Evolutionary conservation across 805 yeast genomes (phyloP).

Genomic region (Pachysolen tannophilus): DNA sequence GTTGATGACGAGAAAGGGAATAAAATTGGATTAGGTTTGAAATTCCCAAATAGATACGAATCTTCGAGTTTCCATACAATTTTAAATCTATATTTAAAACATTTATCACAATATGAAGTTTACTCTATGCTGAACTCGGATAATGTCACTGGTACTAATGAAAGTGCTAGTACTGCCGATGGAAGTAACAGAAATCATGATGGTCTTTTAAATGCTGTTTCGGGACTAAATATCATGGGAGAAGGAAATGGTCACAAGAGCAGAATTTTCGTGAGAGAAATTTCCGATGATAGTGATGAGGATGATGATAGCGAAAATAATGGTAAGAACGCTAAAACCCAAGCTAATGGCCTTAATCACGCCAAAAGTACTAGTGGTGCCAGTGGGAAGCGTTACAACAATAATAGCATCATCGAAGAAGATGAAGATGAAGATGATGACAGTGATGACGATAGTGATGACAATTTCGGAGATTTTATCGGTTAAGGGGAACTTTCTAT

Average conservation of each 20-base stretch:
- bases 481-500: no score
- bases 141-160: background rate
- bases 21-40: conserved; percentile 7
- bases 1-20: conserved; percentile 1
- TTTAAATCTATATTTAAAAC: conserved; percentile 2
- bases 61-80: conserved; percentile 5
- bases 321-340: background rate
- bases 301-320: background rate
- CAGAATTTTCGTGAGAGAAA: background rate
- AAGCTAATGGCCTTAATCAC: background rate
- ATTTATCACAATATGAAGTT: conserved; percentile 5
- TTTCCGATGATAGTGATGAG: conserved; percentile 1
- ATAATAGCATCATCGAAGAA: no score
- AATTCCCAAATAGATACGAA: conserved; percentile 6
- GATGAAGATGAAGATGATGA: conserved; percentile 2
- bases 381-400: background rate
- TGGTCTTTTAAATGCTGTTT: background rate
- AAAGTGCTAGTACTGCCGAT: background rate
- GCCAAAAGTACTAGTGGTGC: background rate
- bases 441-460: conserved; percentile 11
- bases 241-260: background rate
- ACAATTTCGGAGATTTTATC: conserved; percentile 23
- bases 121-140: conserved; percentile 3
- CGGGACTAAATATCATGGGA: no score
- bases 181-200: background rate